Base-by-base conservation (phyloP, 176 grass and related monocot species). In the Coix lacrymajobi region DNA sequence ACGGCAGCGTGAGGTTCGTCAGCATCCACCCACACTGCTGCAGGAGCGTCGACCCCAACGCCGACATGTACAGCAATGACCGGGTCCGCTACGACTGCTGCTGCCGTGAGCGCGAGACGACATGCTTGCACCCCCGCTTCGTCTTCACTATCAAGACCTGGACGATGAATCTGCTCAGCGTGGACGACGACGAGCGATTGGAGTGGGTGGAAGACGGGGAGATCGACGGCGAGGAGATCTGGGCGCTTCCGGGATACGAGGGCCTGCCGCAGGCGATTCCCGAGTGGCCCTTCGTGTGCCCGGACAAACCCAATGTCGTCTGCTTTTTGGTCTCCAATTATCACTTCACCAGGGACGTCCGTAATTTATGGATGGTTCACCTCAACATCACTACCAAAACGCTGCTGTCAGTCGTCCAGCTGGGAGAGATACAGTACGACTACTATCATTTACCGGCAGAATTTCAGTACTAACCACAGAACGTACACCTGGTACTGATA, bases 201-300 rank as follows among this genome's bases (percentile, higher is more conserved):
- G 3, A 54, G 26, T 82, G 68, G 67, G 26, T 15, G 51, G 24
- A 82, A 22, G 80, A 73, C 1, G 28, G 37, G 0, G 54, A 25
- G 52, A 40, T 82, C 6, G 38, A 72, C 38, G 16, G 67, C 19
- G 54, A 66, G 68, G 68, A 82, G 25, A 17, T 73, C 26, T 46
- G 37, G 52, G 54, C 0, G 7, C 68, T 72, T 20, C 51, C 56
- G 0, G 51, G 66, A 11, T 82, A 71, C 15, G 16, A 40, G 37
- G 17, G 16, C 11, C 66, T 82, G 19, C 80, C 67, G 29, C 51
- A 28, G 6, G 16, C 41, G 7, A 51, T 37, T 16, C 11, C 54
- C 6, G 5, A 43, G 26, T 31, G 26, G 0, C 78, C 64, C 20
- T 4, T 80, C 2, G 78, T 68, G 43, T 51, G 63, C 78, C 12